Evolutionary conservation across 2,329 filamentous ascomycete genomes (phyloP), one percentile per base, ranked within the genome.

Genomic region (Exophiala alcalophila): DNA sequence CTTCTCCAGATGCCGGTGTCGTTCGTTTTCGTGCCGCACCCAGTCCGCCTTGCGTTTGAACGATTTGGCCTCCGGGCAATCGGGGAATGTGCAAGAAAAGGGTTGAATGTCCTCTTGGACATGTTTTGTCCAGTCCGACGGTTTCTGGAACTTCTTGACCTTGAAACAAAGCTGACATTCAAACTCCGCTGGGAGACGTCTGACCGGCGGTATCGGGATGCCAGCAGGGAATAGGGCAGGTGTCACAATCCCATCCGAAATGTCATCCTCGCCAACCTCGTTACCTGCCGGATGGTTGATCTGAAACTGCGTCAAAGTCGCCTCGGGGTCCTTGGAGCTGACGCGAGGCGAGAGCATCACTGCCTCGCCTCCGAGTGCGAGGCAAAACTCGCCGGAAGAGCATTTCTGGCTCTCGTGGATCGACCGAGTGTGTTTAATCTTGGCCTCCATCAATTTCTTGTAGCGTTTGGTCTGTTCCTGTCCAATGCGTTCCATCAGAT

Each of bases 41-140:
- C 90, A 96, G 61, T 96, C 90, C 10, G 90, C 90, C 65, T 95
- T 96, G 33, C 89, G 80, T 66, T 95, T 95, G 72, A 95, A 96
- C 24, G 87, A 89, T 65, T 94, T 94, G 12, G 86, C 81, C 33
- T 94, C 88, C 6, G 78, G 77, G 60, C 90, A 95, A 36, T 80
- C 75, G 2, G 84, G 80, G 69, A 91, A 95, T 0, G 89, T 95
- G 65, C 90, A 96, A 3, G 87, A 94, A 56, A 95, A 95, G 0
- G 90, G 90, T 60, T 92, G 86, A 1, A 95, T 80, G 61, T 96
- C 90, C 65, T 95, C 90, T 56, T 94, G 87, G 1, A 96, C 86
- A 59, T 96, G 90, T 62, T 96, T 95, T 1, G 89, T 94, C 90
- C 90, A 96, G 64, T 96, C 90, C 0, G 89, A 95, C 11, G 89